Conservation (phyloP, 805 yeast species). For the Teunomyces gatunensis region DNA sequence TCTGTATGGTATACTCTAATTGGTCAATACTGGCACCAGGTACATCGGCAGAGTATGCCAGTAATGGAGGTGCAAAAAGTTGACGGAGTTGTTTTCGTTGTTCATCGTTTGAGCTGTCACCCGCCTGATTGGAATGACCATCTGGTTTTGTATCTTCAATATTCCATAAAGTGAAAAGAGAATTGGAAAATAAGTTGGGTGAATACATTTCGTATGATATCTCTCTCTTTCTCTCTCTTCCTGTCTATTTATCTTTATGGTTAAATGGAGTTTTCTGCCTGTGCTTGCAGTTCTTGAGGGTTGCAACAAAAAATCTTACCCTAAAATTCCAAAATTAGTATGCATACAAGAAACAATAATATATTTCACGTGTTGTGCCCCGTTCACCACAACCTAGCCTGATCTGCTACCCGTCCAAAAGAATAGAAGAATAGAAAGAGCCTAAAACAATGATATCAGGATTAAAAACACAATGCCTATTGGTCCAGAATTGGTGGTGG, state of each 20-base stretch:
- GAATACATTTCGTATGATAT: constrained; percentile 38
- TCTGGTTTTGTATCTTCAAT: constrained; percentile 2
- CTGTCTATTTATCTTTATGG: not conserved
- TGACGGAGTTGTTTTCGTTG: constrained; percentile 18
- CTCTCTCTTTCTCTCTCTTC: not conserved
- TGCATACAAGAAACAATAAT: too few species aligned
- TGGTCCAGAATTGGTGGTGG: too few species aligned
- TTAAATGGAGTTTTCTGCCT: not conserved
- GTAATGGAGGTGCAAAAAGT: constrained; percentile 50
- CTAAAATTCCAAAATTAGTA: too few species aligned
- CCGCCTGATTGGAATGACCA: not conserved
- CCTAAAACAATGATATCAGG: too few species aligned
- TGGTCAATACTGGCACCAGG: constrained; percentile 16
- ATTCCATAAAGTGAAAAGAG: constrained; percentile 46
- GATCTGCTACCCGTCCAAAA: too few species aligned
- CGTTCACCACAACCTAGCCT: too few species aligned
- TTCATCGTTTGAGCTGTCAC: constrained; percentile 15
- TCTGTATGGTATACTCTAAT: constrained; percentile 21
- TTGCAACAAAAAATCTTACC: too few species aligned
- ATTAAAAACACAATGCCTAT: too few species aligned
- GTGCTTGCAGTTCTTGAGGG: too few species aligned
- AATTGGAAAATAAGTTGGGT: constrained; percentile 46
- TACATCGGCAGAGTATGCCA: constrained; percentile 51
- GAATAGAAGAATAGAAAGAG: too few species aligned
- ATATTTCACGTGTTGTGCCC: too few species aligned